Base-by-base conservation (phyloP, 108 stramenopile species). In the Skeletonema marinoi region DNA sequence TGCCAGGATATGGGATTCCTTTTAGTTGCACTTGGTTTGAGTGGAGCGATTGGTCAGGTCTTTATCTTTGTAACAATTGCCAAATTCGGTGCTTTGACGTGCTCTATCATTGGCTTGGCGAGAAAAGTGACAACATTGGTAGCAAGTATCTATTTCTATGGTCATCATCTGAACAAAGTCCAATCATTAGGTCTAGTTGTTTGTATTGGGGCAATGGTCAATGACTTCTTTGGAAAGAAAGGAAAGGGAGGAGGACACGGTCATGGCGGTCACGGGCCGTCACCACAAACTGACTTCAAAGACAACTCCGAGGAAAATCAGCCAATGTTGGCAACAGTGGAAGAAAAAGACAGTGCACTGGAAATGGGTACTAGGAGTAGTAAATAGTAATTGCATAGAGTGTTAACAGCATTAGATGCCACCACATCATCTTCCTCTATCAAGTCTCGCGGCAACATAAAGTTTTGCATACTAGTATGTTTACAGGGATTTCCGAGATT, bases 81-180 rank as follows among this genome's bases (percentile, higher is more conserved):
- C 74, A 97, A 99, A 68, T 99, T 99, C 78, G 98, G 98, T 17
- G 98, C 98, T 0, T 83, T 99, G 41, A 98, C 96, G 10, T 99
- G 98, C 74, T 86, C 91, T 17, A 96, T 99, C 70, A 99, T 99
- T 73, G 98, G 98, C 32, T 69, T 99, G 41, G 93, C 93, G 29
- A 78, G 98, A 60, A 99, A 99, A 81, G 95, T 99, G 48, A 89
- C 97, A 3, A 98, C 98, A 8, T 81, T 99, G 63, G 88, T 98
- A 39, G 93, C 95, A 46, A 94, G 92, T 46, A 97, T 99, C 56
- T 90, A 96, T 76, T 94, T 98, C 82, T 99, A 97, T 84, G 95
- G 96, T 8, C 98, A 98, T 70, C 41, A 80, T 51, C 64, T 97
- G 19, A 97, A 95, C 85, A 87, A 80, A 41, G 63, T 88, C 2